Evolutionary conservation across 2,329 filamentous ascomycete genomes (phyloP).

Genomic region (Penicillium sp.): DNA sequence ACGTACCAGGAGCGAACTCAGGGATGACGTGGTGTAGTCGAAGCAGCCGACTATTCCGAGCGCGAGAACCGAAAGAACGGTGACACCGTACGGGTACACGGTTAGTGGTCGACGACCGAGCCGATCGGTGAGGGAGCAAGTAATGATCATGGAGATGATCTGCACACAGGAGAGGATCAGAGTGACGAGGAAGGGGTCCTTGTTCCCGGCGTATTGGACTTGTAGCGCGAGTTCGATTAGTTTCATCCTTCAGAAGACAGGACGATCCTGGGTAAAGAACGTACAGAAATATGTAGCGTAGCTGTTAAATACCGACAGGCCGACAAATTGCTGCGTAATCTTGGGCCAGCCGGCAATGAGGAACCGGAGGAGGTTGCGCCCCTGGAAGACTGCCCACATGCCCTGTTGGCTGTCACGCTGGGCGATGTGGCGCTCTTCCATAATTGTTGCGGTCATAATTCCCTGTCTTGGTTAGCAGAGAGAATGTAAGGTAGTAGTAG

Average conservation of each 20-base stretch:
- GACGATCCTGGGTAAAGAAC: constrained; percentile 7
- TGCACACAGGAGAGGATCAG: constrained; percentile 50
- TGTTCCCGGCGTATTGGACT: constrained; percentile 50
- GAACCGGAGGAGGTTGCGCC: constrained; percentile 44
- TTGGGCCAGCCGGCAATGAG: constrained; percentile 48
- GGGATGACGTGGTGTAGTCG: constrained; percentile 39
- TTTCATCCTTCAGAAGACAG: not conserved
- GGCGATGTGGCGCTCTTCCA: constrained; percentile 38
- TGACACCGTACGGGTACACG: constrained; percentile 47
- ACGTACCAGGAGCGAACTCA: constrained; percentile 44
- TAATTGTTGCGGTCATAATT: constrained; percentile 43
- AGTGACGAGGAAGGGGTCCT: constrained; percentile 49
- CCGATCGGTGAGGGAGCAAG: constrained; percentile 40
- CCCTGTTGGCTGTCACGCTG: constrained; percentile 35
- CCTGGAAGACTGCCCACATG: constrained; percentile 42
- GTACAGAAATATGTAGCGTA: constrained; percentile 46
- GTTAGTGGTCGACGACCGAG: constrained; percentile 46
- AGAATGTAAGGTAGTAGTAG: not conserved
- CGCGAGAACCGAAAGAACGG: constrained; percentile 41
- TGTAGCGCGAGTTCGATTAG: not conserved
- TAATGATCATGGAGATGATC: constrained; percentile 49
- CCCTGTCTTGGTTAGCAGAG: constrained; percentile 22
- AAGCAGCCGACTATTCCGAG: constrained; percentile 50
- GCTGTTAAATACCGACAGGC: constrained; percentile 45
- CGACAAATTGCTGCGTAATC: constrained; percentile 47